Conservation (phyloP, 176 grass and related monocot genomes). For the Raddia distichophylla region DNA sequence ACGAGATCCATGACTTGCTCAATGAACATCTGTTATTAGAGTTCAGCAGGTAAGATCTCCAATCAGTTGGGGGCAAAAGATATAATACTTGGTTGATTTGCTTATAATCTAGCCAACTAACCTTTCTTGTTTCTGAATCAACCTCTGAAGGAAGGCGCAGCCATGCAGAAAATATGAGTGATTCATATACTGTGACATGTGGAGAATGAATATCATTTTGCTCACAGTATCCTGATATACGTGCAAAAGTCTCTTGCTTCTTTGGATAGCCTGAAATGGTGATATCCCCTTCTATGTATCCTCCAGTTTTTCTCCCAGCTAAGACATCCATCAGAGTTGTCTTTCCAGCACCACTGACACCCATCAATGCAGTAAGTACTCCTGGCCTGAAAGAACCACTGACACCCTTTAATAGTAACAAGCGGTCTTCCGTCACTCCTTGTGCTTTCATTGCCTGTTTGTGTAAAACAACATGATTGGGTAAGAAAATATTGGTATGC, state of each 20-base stretch:
- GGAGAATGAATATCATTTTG: conserved; percentile 97
- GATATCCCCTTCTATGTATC: conserved; percentile 78
- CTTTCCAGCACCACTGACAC: conserved; percentile 88
- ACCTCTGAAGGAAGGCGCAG: conserved; percentile 69
- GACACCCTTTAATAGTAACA: conserved; percentile 79
- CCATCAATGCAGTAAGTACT: conserved; percentile 90
- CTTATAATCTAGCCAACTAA: conserved; percentile 46
- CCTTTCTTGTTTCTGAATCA: conserved; percentile 61
- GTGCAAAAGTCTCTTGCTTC: conserved; percentile 94
- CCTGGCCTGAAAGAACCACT: conserved; percentile 93
- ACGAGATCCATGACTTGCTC: conserved; percentile 95
- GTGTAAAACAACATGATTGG: conserved; percentile 27
- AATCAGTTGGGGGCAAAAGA: conserved; percentile 31
- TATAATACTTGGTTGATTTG: conserved; percentile 26
- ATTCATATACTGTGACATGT: conserved; percentile 82
- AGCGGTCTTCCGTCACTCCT: conserved; percentile 67
- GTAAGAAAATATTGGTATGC: conserved; percentile 26
- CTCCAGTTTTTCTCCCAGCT: conserved; percentile 88
- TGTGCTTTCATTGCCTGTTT: conserved; percentile 86
- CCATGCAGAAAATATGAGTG: conserved; percentile 86
- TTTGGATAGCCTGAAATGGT: conserved; percentile 86
- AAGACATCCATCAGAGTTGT: conserved; percentile 96
- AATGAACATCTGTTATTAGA: conserved; percentile 72
- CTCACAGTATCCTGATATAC: conserved; percentile 93
- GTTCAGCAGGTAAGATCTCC: conserved; percentile 32